Base-by-base conservation (phyloP, 768 basidiomycete species). In the Pleurotus ostreatus region DNA sequence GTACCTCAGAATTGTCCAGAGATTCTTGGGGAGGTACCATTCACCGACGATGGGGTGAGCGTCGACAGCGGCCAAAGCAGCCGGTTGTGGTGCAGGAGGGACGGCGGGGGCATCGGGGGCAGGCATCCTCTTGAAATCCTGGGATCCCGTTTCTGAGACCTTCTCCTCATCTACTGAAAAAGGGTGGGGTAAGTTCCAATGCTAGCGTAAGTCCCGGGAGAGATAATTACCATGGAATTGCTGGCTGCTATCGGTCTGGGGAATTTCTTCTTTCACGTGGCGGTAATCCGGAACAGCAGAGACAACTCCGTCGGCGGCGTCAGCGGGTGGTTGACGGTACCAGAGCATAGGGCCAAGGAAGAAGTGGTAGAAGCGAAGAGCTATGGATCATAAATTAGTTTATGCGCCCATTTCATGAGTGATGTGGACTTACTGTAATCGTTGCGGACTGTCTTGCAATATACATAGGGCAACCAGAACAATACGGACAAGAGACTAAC, bases 401-500 rank as follows among this genome's bases (percentile, higher is more conserved):
- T 11, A 34, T 20, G 20, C 20, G 20, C 20, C 20, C 2, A 20
- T 20, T 2, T 20, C 20, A 20, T 20, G 20, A 2, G 20, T 20
- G 20, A 2, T 20, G 20, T 20, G 20, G 20, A 2, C 20, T 20
- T 56, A 66, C 64, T 66, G 58, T 68, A 66, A 41, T 68, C 67
- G 44, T 65, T 66, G 46, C 65, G 61, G 4, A 68, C 55, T 22
- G 65, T 64, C 53, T 62, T 66, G 54, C 58, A 59, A 43, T 66
- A 65, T 11, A 68, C 67, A 43, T 61, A 68, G 6, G 67, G 67
- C 15, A 68, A 58, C 67, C 67, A 68, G 61, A 68, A 68, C 22
- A 66, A 18, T 9, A 62, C 25, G 1, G 67, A 65, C 13, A 68
- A 60, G 1, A 59, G 57, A 4, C 62, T 59, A 15, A 66, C 54